Percentiles rank a stretch among this genome's conserved stretches.
Conservation (phyloP, 768 basidiomycete species). For the Pleurotus djamor region DNA sequence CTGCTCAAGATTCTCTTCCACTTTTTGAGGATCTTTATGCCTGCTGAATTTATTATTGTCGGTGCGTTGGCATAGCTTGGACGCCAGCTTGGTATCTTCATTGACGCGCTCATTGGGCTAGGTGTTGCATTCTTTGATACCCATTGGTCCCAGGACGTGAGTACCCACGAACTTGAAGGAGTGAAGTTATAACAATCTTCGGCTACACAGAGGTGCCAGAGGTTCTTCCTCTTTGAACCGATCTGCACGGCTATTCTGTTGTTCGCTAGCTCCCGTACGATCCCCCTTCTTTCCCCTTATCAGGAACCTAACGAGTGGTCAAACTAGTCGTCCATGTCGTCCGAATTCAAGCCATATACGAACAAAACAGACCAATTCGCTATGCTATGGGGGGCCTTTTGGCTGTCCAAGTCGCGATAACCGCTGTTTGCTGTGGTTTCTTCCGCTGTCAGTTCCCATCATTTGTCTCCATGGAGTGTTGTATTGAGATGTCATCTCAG, state of each 20-base stretch:
- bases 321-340: constrained; percentile 64
- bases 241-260: constrained; percentile 82
- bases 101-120: constrained; percentile 22
- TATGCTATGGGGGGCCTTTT: constrained; percentile 55
- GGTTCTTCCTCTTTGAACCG: constrained; percentile 84
- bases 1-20: constrained; percentile 74
- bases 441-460: constrained; percentile 55
- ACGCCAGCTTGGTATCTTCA: neutral
- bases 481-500: constrained; percentile 26
- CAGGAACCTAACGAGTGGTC: neutral
- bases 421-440: constrained; percentile 76
- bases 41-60: constrained; percentile 73
- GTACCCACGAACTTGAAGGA: constrained; percentile 14
- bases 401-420: constrained; percentile 67
- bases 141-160: constrained; percentile 52
- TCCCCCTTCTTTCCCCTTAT: neutral
- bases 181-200: constrained; percentile 3
- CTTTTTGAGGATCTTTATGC: constrained; percentile 76
- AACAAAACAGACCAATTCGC: constrained; percentile 56
- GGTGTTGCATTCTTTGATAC: constrained; percentile 87
- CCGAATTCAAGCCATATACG: constrained; percentile 78
- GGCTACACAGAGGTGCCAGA: constrained; percentile 48
- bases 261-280: constrained; percentile 59
- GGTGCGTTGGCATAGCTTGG: constrained; percentile 33
- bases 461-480: constrained; percentile 4